These are phyloP conservation scores for Calocybe cyanea DNA, from an alignment of 768 basidiomycete genomes.

Conservation along the genomic window DNA sequence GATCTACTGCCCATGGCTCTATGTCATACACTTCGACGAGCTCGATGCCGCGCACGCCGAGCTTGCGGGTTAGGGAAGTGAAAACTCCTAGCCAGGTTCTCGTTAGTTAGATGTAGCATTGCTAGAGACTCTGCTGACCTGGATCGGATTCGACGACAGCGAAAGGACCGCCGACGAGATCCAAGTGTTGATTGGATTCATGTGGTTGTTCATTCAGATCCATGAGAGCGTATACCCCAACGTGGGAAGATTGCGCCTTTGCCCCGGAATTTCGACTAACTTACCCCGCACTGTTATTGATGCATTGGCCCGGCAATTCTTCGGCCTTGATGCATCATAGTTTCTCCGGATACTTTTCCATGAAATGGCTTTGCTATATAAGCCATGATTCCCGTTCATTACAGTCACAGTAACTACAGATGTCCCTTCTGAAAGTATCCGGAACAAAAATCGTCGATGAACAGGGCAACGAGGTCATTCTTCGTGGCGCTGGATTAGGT, in stretches of 20 bases:
- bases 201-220: slow-evolving; percentile 5
- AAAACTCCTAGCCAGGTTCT: slow-evolving; percentile 47
- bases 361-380: slow-evolving; percentile 11
- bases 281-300: no score
- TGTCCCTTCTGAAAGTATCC: slow-evolving; percentile 53
- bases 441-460: slow-evolving; percentile 61
- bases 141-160: slow-evolving; percentile 60
- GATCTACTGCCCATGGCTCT: slow-evolving; percentile 60
- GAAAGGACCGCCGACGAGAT: slow-evolving; percentile 61
- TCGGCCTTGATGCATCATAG: slow-evolving; percentile 16
- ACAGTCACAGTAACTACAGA: slow-evolving; percentile 17
- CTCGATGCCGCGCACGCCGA: slow-evolving; percentile 51
- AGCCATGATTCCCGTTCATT: slow-evolving; percentile 1
- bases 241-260: no score
- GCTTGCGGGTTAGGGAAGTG: slow-evolving; percentile 48
- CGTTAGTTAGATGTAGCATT: no score
- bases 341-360: slow-evolving; percentile 10
- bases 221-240: no score
- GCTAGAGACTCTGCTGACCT: slow-evolving; percentile 22
- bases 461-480: slow-evolving; percentile 51
- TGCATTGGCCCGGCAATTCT: slow-evolving; percentile 11
- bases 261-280: no score
- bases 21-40: slow-evolving; percentile 60
- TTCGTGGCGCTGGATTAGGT: slow-evolving; percentile 74
- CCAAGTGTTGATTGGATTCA: slow-evolving; percentile 13